Evolutionary conservation across 2,329 filamentous ascomycete genomes (phyloP), one percentile per base, ranked within the genome.

Genomic region (Cladophialophora chaetospira): DNA sequence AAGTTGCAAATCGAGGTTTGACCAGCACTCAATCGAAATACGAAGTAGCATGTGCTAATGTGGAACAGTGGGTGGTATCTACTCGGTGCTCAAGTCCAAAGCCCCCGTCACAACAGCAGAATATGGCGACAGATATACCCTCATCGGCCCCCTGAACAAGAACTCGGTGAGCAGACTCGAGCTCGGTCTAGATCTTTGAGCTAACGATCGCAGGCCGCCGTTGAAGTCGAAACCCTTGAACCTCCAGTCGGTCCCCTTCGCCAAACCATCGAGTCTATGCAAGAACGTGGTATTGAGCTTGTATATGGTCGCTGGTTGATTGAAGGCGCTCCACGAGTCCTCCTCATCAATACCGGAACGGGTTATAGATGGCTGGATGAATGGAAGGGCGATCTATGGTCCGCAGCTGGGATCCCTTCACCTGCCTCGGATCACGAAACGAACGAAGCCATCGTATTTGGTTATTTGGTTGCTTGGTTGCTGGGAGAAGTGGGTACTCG

Each of bases 1-100:
- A 99, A 74, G 94, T 97, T 67, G 94, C 94, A 61, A 96, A 97
- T 81, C 86, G 94, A 82, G 90, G 90, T 93, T 81, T 33, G 36
- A 33, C 19, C 33, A 26, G 13, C 6, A 9, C 70, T 57, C 11
- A 25, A 28, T 42, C 55, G 35, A 61, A 67, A 43, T 66, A 47
- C 31, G 6, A 25, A 17, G 23, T 40, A 1, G 31, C 55, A 61
- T 57, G 50, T 58, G 60, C 57, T 60, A 55, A 60, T 55, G 36
- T 23, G 2, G 13, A 19, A 25, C 65, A 95, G 94, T 99, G 61
- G 94, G 94, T 70, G 94, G 94, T 68, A 99, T 99, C 77, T 99
- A 99, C 81, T 97, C 93, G 13, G 94, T 99, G 65, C 87, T 99
- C 76, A 99, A 99, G 77, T 99, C 94, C 61, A 99, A 99, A 76